These are phyloP conservation scores for Entomortierella beljakovae DNA, from an alignment of 192 early-diverging fungal species.

Conservation along the genomic window DNA sequence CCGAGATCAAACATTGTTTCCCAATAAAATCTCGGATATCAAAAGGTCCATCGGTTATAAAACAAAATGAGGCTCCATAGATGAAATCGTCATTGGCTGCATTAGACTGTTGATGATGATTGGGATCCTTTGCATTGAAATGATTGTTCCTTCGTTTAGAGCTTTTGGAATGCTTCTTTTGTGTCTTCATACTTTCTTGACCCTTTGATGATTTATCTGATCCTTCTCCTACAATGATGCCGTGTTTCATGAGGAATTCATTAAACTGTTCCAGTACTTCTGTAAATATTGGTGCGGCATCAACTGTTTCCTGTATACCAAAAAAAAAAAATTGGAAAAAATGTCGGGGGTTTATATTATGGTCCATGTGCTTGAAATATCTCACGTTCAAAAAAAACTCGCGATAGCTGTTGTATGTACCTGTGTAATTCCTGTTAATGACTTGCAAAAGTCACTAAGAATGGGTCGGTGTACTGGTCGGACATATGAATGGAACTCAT, in stretches of 20 bases:
- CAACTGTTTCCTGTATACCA: constrained; percentile 29
- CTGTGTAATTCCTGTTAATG: constrained; percentile 85
- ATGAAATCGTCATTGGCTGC: constrained; percentile 30
- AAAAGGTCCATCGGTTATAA: constrained; percentile 74
- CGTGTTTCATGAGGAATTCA: constrained; percentile 47
- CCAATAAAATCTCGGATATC: constrained; percentile 88
- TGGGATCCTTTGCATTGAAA: neutral
- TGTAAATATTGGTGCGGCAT: constrained; percentile 51
- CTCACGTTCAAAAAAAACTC: too few relatives aligned
- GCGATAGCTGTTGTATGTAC: constrained; percentile 42
- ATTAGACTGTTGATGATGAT: neutral
- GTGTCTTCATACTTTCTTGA: neutral
- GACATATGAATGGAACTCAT: constrained; percentile 81
- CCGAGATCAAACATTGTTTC: constrained; percentile 74
- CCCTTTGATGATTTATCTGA: neutral
- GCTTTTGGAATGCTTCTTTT: constrained; percentile 2
- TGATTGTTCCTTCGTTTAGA: neutral
- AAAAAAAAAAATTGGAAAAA: neutral
- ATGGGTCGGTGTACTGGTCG: constrained; percentile 72
- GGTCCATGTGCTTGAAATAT: too few relatives aligned
- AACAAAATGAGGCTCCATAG: constrained; percentile 33
- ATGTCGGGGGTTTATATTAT: neutral
- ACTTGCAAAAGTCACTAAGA: constrained; percentile 80
- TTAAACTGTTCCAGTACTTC: constrained; percentile 46
- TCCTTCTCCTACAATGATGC: constrained; percentile 32